Percentiles rank a stretch among this genome's conserved stretches.
Evolutionary conservation across 1,139 yeast species (phyloP).

Genomic region (Yamadazyma triangularis): DNA sequence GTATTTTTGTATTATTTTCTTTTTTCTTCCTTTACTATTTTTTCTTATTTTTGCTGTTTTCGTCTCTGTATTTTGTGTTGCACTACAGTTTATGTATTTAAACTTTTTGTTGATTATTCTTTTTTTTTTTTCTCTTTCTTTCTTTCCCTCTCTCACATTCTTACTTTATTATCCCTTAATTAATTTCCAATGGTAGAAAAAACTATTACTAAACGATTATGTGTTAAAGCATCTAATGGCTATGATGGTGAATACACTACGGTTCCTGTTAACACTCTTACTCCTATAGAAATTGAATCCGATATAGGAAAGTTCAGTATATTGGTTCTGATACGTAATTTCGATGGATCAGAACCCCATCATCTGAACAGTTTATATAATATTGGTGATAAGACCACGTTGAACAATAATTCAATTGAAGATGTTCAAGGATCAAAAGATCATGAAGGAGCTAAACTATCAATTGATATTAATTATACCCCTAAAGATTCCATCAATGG

Average conservation of each 20-base stretch:
- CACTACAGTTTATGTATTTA: too few relatives aligned
- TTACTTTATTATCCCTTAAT: too few relatives aligned
- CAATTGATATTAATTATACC: slow-evolving; percentile 27
- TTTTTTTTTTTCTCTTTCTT: too few relatives aligned
- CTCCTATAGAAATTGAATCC: slow-evolving; percentile 29
- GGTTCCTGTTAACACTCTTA: slow-evolving; percentile 42
- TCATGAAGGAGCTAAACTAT: slow-evolving; percentile 20
- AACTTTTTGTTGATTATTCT: too few relatives aligned
- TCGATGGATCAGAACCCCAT: slow-evolving; percentile 45
- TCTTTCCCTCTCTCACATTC: too few relatives aligned
- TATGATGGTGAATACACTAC: slow-evolving; percentile 19
- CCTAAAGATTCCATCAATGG: slow-evolving; percentile 43
- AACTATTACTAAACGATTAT: neutral
- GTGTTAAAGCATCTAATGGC: slow-evolving; percentile 17
- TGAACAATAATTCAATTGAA: slow-evolving; percentile 22
- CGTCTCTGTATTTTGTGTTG: too few relatives aligned
- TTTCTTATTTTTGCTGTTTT: too few relatives aligned
- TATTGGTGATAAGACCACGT: slow-evolving; percentile 23
- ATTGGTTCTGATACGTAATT: slow-evolving; percentile 32
- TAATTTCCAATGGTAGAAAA: too few relatives aligned
- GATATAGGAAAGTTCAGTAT: slow-evolving; percentile 32
- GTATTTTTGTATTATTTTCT: too few relatives aligned
- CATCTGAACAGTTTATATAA: slow-evolving; percentile 30
- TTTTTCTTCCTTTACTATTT: too few relatives aligned
- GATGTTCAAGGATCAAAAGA: slow-evolving; percentile 2